These are phyloP conservation scores for Vicia faba DNA, from an alignment of 306 rosid genomes.

Conservation along the genomic window DNA sequence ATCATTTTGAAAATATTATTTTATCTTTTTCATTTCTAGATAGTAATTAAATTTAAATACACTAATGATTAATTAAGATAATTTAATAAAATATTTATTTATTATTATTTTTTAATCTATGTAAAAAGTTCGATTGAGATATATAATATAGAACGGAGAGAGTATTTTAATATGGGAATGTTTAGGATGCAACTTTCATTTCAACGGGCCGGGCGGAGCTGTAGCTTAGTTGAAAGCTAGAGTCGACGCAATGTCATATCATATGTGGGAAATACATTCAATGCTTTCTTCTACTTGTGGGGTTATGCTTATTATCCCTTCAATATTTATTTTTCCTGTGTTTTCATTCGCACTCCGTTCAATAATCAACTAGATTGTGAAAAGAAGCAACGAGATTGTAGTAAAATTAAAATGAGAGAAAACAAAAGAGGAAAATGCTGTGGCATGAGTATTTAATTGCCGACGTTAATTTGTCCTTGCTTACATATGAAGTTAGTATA, in stretches of 20 bases:
- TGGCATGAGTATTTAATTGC: neutral
- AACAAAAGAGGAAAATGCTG: too few species aligned
- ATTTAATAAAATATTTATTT: too few species aligned
- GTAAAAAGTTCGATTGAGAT: too few species aligned
- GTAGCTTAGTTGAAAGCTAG: constrained; percentile 8
- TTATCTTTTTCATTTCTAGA: too few species aligned
- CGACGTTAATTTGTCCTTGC: neutral
- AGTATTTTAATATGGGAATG: too few species aligned
- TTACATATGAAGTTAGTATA: neutral
- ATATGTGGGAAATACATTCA: neutral
- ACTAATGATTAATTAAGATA: too few species aligned
- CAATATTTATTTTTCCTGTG: neutral
- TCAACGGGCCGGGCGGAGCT: neutral
- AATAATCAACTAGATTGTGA: neutral
- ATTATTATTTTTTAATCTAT: too few species aligned
- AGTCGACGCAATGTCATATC: neutral
- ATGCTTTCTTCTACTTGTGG: neutral
- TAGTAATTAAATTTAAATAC: too few species aligned
- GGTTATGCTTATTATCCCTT: neutral
- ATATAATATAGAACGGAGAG: too few species aligned
- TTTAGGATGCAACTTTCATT: too few species aligned
- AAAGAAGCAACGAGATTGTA: neutral
- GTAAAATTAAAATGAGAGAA: too few species aligned
- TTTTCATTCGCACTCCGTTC: neutral
- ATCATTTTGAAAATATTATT: too few species aligned